phyloP scores from a whole-genome alignment of 495 filamentous ascomycete species.

The Aspergillus ellipticus region DNA sequence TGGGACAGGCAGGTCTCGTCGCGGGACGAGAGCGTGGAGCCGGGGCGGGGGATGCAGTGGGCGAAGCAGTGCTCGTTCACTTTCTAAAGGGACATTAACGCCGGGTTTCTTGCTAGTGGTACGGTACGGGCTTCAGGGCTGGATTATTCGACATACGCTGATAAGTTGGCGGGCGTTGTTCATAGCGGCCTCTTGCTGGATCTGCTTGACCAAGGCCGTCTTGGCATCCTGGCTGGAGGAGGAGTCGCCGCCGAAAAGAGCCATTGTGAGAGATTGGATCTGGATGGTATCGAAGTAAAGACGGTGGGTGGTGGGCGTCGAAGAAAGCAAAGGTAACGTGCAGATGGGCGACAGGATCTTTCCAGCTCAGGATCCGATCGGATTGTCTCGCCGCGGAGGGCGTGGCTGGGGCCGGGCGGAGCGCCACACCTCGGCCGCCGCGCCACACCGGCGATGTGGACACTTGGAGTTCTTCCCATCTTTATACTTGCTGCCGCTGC shows the following conservation, averaged over 20 bases:
- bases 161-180: conserved; percentile 72
- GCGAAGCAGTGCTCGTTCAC: conserved; percentile 97
- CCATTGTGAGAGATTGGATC: conserved; percentile 21
- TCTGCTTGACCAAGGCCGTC: conserved; percentile 64
- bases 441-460: conserved; percentile 35
- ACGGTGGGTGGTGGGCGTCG: background rate
- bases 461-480: conserved; percentile 20
- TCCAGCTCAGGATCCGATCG: no score
- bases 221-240: conserved; percentile 56
- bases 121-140: background rate
- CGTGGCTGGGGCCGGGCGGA: conserved; percentile 23
- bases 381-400: background rate
- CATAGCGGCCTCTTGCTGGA: conserved; percentile 70
- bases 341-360: background rate
- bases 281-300: background rate
- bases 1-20: conserved; percentile 75
- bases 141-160: conserved; percentile 50
- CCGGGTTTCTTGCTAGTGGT: background rate
- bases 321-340: background rate
- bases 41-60: conserved; percentile 83
- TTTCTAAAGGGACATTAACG: conserved; percentile 56
- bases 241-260: conserved; percentile 36
- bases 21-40: conserved; percentile 64
- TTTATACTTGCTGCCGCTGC: conserved; percentile 4
- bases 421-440: conserved; percentile 2